Percentiles rank a stretch among this genome's conserved stretches.
phyloP scores from a whole-genome alignment of 2,329 filamentous ascomycete genomes.

The Didymella arachidicola region DNA sequence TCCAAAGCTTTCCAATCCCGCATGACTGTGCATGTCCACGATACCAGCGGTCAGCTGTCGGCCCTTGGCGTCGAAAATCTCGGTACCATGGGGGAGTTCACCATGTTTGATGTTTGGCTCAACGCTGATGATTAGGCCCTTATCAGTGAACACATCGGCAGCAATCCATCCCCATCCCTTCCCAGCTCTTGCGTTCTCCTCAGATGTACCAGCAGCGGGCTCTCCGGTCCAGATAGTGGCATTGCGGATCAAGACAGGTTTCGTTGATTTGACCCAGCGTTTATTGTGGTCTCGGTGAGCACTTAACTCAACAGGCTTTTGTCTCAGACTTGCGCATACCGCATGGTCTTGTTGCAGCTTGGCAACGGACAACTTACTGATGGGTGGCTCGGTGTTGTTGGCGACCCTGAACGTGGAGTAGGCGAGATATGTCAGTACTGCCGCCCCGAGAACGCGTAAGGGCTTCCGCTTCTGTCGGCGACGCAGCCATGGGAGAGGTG shows the following conservation, averaged over 20 bases:
- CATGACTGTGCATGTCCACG: slow-evolving; percentile 75
- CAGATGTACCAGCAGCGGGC: slow-evolving; percentile 60
- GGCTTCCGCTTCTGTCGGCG: slow-evolving; percentile 30
- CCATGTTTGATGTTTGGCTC: slow-evolving; percentile 53
- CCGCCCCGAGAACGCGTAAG: slow-evolving; percentile 29
- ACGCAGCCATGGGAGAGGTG: slow-evolving; percentile 23
- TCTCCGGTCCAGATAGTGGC: slow-evolving; percentile 73
- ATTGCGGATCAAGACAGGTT: slow-evolving; percentile 70
- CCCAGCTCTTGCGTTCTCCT: slow-evolving; percentile 64
- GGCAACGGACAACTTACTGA: slow-evolving; percentile 57
- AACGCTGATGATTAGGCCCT: slow-evolving; percentile 68
- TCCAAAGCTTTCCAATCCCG: slow-evolving; percentile 50
- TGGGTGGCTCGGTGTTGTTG: slow-evolving; percentile 25
- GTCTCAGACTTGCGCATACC: slow-evolving; percentile 64
- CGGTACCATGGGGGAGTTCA: slow-evolving; percentile 41
- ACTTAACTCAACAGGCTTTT: slow-evolving; percentile 63
- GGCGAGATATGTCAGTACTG: slow-evolving; percentile 31
- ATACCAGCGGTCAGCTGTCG: slow-evolving; percentile 71
- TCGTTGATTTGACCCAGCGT: slow-evolving; percentile 65
- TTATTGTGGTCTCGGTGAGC: slow-evolving; percentile 67
- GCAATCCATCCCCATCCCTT: slow-evolving; percentile 67
- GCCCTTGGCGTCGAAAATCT: slow-evolving; percentile 66
- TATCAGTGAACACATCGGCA: slow-evolving; percentile 67
- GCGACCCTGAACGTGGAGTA: slow-evolving; percentile 29
- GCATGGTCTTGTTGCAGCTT: slow-evolving; percentile 63